Base-by-base conservation (phyloP, 768 basidiomycete species). In the Lenzites betulinus region DNA sequence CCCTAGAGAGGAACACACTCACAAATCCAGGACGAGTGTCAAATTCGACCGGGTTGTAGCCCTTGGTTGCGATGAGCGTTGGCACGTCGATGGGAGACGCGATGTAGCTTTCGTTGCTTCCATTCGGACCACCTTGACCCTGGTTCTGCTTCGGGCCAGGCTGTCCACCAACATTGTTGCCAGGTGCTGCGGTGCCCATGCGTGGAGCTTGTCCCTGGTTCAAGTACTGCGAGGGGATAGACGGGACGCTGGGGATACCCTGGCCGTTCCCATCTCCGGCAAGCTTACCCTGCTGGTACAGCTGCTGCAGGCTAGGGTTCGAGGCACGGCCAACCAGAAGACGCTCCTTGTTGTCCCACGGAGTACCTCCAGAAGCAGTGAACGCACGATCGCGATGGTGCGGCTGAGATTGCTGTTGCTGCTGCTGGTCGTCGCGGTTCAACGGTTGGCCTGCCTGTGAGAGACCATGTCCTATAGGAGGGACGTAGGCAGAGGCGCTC, bases 1-100 rank as follows among this genome's bases (percentile, higher is more conserved):
- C 15, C 54, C 39, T 48, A 7, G n/a, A 20, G 56, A 50, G 5
- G 23, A 39, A 51, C 4, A 55, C 38, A 80, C 89, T 65, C 63
- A 91, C 93, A 74, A 88, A 92, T 49, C 81, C 70, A 11, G 95
- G 95, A 51, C 87, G 80, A 51, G 82, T 84, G 67, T 97, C 93
- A 68, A 97, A 96, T 53, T 82, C 84, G 16, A 83, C 75, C 12
- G 95, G 95, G 65, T 97, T 97, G 72, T 97, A 97, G 18, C 94
- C 94, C 75, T 96, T 96, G 42, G 83, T 81, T 3, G 90, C 85
- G 66, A 94, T 87, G 58, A 97, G 78, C n/a, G 87, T 81, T 18
- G 90, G 90, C 23, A 96, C 86, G 70, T 96, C 95, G 64, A 95
- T 83, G 1, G 93, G 90, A 6, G 90, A 83, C 53, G 74, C 81